Base-by-base conservation (phyloP, 1,284 basidiomycete species). In the Singerocomus inundabilis region DNA sequence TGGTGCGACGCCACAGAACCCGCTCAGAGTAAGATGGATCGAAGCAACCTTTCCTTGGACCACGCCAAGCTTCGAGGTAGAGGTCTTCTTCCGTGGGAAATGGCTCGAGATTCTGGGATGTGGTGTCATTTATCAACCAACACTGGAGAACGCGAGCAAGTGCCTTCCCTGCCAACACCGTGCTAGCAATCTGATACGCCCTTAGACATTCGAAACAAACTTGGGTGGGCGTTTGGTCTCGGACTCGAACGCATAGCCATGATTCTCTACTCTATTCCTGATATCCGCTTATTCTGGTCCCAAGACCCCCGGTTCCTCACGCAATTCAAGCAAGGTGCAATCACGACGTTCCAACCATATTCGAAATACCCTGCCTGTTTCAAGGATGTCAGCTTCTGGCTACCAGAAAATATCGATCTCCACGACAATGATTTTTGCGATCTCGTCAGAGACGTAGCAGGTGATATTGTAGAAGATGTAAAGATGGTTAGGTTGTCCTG, bases 261-360 rank as follows among this genome's bases (percentile, higher is more conserved):
- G 97, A 87, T 99, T 54, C 81, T 99, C 46, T 99, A 90, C 72
- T 89, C 86, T 15, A 97, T 99, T 49, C 97, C 96, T 4, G 97
- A 99, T 68, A 99, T 99, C 63, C 90, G 97, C n/a, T 77, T 99
- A 12, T 99, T 99, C 78, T 99, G 97, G 97, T 95, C 94, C 2
- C 70, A 76, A 44, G 97, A 99, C 63, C 62, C 79, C 16, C 86
- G 96, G 9, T 99, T 99, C 78, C 71, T 90, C 29, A 78, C 80
- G 10, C 97, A 99, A 61, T 99, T 99, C 71, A 70, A 76, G 30
- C 71, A 78, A 31, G 88, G 84, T n/a, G 70, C 84, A 51, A 88
- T 97, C 57, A 82, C 77, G 7, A 80, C 82, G 1, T 97, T 97
- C 78, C 82, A 84, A 61, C 82, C 91, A 1, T 97, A 93, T 71